phyloP scores from a whole-genome alignment of 176 grass and related monocot species.

The Canna indica region DNA sequence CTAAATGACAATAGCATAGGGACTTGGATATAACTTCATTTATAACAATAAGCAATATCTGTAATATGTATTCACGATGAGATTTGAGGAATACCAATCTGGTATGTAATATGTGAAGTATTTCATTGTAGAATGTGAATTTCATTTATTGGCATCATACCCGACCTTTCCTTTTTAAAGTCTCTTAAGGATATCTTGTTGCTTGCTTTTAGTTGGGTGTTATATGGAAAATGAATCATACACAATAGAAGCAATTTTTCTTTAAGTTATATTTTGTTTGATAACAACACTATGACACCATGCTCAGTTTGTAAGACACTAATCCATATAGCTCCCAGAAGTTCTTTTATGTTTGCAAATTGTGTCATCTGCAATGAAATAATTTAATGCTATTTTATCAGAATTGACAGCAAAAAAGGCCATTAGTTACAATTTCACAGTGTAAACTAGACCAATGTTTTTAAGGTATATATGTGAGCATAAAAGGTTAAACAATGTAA shows the following conservation, averaged over 20 bases:
- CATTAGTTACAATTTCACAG: background rate
- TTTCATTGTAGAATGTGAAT: background rate
- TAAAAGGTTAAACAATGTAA: too few relatives aligned
- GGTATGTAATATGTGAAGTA: background rate
- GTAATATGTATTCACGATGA: background rate
- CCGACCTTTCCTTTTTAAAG: too few relatives aligned
- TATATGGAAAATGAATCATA: too few relatives aligned
- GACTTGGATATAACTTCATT: background rate
- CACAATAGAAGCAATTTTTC: too few relatives aligned
- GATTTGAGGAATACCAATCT: background rate
- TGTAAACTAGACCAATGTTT: background rate
- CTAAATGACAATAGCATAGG: background rate
- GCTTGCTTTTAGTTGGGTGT: background rate
- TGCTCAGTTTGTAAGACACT: background rate
- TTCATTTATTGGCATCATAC: background rate
- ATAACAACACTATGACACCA: too few relatives aligned
- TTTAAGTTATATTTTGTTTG: too few relatives aligned
- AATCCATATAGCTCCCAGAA: background rate
- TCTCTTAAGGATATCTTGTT: background rate
- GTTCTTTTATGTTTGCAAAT: background rate
- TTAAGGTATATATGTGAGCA: too few relatives aligned
- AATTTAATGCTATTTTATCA: background rate
- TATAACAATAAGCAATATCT: background rate
- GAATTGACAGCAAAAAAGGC: background rate
- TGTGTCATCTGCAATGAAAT: too few relatives aligned